Evolutionary conservation across 306 rosid species (phyloP).

Genomic region (Nissolia schottii): DNA sequence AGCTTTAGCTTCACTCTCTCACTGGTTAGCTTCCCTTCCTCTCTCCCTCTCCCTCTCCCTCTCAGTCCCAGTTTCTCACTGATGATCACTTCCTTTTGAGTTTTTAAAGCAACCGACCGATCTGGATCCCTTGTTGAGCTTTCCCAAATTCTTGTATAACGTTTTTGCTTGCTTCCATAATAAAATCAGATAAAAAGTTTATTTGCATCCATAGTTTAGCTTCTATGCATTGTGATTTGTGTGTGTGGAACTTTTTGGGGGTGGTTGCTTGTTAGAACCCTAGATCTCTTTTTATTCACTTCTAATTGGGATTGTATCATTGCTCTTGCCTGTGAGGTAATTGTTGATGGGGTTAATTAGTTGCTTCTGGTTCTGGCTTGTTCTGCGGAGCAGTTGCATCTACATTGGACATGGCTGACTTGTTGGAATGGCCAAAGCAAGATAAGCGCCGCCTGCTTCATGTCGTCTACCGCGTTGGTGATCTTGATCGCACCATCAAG

Average conservation of each 20-base stretch:
- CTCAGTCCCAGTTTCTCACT: neutral
- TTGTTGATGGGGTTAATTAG: neutral
- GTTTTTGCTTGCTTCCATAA: neutral
- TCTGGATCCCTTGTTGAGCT: neutral
- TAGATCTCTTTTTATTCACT: too few relatives aligned
- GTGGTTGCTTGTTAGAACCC: too few relatives aligned
- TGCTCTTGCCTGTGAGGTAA: neutral
- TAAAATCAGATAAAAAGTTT: neutral
- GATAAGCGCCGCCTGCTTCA: slow-evolving; percentile 83
- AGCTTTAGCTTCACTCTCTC: neutral
- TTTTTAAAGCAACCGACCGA: neutral
- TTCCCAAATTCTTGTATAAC: neutral
- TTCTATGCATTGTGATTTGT: too few relatives aligned
- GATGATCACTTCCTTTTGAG: neutral
- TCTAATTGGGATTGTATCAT: too few relatives aligned
- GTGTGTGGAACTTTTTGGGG: too few relatives aligned
- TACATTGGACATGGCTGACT: slow-evolving; percentile 53
- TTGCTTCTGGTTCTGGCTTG: neutral
- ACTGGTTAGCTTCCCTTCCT: neutral
- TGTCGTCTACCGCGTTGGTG: slow-evolving; percentile 90
- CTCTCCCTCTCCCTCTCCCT: too few relatives aligned
- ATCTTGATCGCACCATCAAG: slow-evolving; percentile 94
- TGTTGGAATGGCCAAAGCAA: slow-evolving; percentile 78
- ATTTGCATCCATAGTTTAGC: too few relatives aligned
- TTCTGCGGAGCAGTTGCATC: slow-evolving; percentile 4